Evolutionary conservation across 148 eudicot genomes (phyloP).

Genomic region (Heliamphora exappendiculata): DNA sequence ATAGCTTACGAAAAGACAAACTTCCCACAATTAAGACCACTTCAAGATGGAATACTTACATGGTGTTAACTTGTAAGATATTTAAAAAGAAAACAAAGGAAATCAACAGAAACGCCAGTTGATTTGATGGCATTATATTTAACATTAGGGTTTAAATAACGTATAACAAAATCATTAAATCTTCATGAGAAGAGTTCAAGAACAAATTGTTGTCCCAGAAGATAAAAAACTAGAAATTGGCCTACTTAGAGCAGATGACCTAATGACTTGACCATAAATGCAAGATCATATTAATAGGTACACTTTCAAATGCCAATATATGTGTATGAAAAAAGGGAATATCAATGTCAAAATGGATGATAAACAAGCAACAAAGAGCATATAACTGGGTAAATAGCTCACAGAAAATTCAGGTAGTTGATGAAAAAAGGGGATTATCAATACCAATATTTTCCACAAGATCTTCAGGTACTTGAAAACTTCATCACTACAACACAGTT

Average conservation of each 20-base stretch:
- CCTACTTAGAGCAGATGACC: too few species aligned
- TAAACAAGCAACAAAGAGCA: background rate
- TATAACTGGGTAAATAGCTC: background rate
- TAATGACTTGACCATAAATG: too few species aligned
- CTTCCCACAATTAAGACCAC: background rate
- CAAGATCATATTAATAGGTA: background rate
- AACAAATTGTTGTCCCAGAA: too few species aligned
- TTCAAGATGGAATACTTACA: background rate
- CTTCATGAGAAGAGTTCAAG: too few species aligned
- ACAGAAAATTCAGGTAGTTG: background rate
- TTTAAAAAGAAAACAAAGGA: background rate
- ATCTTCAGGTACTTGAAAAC: background rate
- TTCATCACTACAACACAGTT: background rate
- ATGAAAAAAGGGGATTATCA: background rate
- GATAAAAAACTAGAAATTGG: too few species aligned
- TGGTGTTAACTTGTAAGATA: background rate
- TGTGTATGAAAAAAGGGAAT: background rate
- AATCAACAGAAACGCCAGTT: background rate
- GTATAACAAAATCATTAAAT: too few species aligned
- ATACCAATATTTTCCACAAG: background rate
- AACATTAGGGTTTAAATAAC: too few species aligned
- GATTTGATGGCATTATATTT: background rate
- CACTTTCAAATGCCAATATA: background rate
- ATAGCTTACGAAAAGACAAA: background rate
- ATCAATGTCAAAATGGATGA: background rate